A percentile compares a stretch with the other conserved stretches of the same genome.
Evolutionary conservation across 2,329 filamentous ascomycete genomes (phyloP).

Genomic region (Fusarium verticillioides): DNA sequence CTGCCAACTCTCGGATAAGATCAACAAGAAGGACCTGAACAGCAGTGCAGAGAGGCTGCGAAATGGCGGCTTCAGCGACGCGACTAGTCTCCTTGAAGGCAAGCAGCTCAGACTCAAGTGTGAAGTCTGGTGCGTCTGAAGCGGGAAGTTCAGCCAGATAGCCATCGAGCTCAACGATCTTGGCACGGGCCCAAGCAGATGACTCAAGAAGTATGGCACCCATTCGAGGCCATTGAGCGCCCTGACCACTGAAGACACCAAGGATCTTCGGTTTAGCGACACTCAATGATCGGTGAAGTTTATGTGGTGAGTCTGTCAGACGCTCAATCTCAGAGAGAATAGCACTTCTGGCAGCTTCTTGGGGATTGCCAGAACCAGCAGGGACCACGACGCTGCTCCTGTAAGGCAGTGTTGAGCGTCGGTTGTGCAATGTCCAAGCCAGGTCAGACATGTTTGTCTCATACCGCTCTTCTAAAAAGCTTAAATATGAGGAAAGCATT

Average conservation of each 20-base stretch:
- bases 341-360: background rate
- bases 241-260: constrained; percentile 5
- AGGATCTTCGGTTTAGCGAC: background rate
- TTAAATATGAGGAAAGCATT: background rate
- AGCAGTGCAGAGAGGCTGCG: constrained; percentile 9
- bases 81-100: background rate
- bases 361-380: background rate
- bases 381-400: background rate
- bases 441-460: background rate
- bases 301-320: background rate
- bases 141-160: background rate
- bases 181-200: background rate
- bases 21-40: background rate
- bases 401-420: constrained; percentile 1
- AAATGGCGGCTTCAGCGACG: background rate
- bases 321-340: background rate
- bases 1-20: background rate
- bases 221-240: constrained; percentile 14
- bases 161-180: background rate
- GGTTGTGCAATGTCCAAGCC: background rate
- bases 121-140: background rate
- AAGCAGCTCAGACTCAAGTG: background rate
- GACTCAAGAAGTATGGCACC: background rate
- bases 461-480: background rate
- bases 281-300: background rate